A percentile compares a stretch with the other conserved stretches of the same genome.
These are phyloP conservation scores for Melanomma pulvis-pyrius DNA, from an alignment of 495 filamentous ascomycete species.

Conservation along the genomic window DNA sequence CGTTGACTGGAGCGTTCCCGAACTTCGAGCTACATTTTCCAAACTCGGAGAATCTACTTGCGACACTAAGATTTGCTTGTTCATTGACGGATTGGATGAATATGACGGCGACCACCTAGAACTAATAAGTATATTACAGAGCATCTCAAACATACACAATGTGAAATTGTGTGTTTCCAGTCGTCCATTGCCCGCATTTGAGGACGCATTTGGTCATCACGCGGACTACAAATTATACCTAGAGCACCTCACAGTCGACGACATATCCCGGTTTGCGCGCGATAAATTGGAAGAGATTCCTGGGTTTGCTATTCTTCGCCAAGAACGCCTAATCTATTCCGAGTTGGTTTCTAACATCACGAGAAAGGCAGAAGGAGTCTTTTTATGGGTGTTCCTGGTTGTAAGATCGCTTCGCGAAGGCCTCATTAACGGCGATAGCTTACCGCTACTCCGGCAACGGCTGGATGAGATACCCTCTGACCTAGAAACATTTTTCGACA, in stretches of 20 bases:
- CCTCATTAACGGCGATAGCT: constrained; percentile 1
- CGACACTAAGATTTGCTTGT: constrained; percentile 46
- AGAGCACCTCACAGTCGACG: background rate
- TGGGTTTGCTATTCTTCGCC: too few species aligned
- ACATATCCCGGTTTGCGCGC: constrained; percentile 13
- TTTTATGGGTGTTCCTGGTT: constrained; percentile 26
- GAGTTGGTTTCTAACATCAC: constrained; percentile 5
- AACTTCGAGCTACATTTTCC: background rate
- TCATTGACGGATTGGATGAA: constrained; percentile 56
- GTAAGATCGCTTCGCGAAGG: constrained; percentile 10
- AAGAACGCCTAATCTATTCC: background rate
- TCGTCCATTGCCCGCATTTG: constrained; percentile 51
- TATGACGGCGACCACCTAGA: constrained; percentile 42
- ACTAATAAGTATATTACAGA: constrained; percentile 34
- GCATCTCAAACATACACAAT: constrained; percentile 16
- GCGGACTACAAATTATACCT: background rate
- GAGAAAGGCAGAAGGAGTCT: constrained; percentile 19
- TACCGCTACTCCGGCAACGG: constrained; percentile 5
- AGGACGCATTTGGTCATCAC: constrained; percentile 42
- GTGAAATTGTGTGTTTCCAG: constrained; percentile 57
- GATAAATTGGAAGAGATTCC: background rate
- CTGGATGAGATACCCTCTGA: constrained; percentile 16
- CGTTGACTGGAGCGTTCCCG: background rate
- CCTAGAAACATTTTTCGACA: constrained; percentile 16
- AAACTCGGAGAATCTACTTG: background rate